Base-by-base conservation (phyloP, 140 eudicot species). In the Flaveria floridana region DNA sequence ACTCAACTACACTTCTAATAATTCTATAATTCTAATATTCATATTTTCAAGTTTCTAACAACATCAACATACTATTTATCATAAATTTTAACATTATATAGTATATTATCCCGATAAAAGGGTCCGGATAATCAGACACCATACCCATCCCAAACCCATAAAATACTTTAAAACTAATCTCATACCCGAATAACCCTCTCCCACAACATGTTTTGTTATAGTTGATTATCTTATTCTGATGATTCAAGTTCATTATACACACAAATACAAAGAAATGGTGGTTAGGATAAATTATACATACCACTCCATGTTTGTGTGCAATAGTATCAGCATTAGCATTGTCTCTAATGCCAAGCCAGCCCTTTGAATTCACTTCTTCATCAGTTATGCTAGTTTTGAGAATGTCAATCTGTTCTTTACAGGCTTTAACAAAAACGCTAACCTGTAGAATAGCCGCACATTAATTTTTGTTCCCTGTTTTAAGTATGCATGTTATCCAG, bases 221-320 rank as follows among this genome's bases (percentile, higher is more conserved):
- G n/a, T 26, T 23, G 13, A n/a, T 62, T 62, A 46, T 74, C 48
- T 42, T 28, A 48, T 25, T 74, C 15, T n/a, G 19, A 39, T 48
- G 41, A 21, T 44, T 9, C 15, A 63, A 18, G 15, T 14, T 63
- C 37, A 63, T 7, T 18, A 39, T 18, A 15, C 2, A 3, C 34
- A 39, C 6, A 37, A 67, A 21, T n/a, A 34, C 56, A 18, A 19
- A 61, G n/a, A 21, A 67, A 41, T 8, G 53, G n/a, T 66, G 37
- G 55, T 19, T 2, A 14, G 26, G 18, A 71, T 50, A 74, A 26
- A 55, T 19, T 44, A 26, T 3, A 48, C 89, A 62, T 90, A 94
- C 99, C 92, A 88, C 96, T 68, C 99, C 99, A 80, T 94, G 97
- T 80, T 88, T 94, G 74, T 91, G 99, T 59, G 99, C 99, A 47